Conservation (phyloP, 2,329 filamentous ascomycete species). For the Graphilbum ipis-grandicollis region DNA sequence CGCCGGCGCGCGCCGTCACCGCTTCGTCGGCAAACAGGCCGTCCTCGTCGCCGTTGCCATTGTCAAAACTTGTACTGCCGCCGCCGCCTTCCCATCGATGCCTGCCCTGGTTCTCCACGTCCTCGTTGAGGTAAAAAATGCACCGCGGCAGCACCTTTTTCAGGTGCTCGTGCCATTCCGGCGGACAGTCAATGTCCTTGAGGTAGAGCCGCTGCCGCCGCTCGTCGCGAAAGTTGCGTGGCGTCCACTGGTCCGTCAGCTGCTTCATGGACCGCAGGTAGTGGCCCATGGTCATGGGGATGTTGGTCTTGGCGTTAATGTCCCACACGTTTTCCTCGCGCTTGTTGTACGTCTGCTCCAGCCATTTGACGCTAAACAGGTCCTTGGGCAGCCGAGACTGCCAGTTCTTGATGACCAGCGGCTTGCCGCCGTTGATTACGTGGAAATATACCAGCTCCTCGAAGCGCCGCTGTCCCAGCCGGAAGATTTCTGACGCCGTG, state of each 20-base stretch:
- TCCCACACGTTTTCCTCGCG: constrained; percentile 79
- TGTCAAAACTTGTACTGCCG: background rate
- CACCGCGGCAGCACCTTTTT: constrained; percentile 59
- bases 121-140: constrained; percentile 85
- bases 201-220: constrained; percentile 76
- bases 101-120: constrained; percentile 30
- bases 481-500: constrained; percentile 58
- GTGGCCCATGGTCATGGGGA: constrained; percentile 75
- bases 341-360: constrained; percentile 60
- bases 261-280: constrained; percentile 78
- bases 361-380: constrained; percentile 68
- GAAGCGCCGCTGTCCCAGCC: constrained; percentile 61
- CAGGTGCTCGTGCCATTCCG: constrained; percentile 69
- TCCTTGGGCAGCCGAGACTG: constrained; percentile 54
- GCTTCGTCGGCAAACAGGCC: constrained; percentile 27
- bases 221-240: constrained; percentile 60
- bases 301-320: constrained; percentile 51
- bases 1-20: constrained; percentile 56
- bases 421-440: constrained; percentile 71
- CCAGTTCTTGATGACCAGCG: constrained; percentile 83
- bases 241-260: constrained; percentile 66
- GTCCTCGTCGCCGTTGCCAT: constrained; percentile 16
- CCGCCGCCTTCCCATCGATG: background rate
- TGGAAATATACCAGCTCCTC: constrained; percentile 72
- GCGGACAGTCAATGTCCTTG: constrained; percentile 92